These are phyloP conservation scores for Xylariaceae sp. DNA, from an alignment of 2,329 filamentous ascomycete genomes.

Conservation along the genomic window DNA sequence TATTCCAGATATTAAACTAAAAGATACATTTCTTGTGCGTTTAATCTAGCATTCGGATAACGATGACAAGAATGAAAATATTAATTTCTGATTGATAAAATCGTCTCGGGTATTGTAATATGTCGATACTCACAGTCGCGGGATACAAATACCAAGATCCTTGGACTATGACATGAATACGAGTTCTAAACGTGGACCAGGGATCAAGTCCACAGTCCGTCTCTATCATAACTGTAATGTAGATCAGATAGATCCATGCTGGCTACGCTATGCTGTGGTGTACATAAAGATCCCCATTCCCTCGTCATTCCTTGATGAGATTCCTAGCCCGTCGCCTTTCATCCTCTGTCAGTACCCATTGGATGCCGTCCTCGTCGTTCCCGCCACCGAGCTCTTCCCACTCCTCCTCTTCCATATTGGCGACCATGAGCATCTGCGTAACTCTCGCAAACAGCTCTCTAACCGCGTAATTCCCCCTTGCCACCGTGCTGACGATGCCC, in stretches of 20 bases:
- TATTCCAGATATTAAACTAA: background rate
- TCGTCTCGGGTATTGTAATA: too few relatives aligned
- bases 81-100: too few relatives aligned
- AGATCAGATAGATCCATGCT: constrained; percentile 9
- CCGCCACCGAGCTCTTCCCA: constrained; percentile 66
- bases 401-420: constrained; percentile 82
- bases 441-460: constrained; percentile 69
- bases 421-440: constrained; percentile 70
- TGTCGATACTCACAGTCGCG: too few relatives aligned
- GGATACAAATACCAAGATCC: too few relatives aligned
- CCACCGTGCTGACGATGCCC: constrained; percentile 64
- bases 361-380: constrained; percentile 58
- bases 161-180: too few relatives aligned
- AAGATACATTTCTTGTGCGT: too few relatives aligned
- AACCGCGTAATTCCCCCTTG: constrained; percentile 65
- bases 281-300: constrained; percentile 13
- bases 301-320: constrained; percentile 49
- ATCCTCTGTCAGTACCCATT: constrained; percentile 62
- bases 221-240: constrained; percentile 2
- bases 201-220: background rate
- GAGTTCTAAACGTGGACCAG: too few relatives aligned
- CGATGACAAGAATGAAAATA: too few relatives aligned
- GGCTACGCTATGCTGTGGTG: constrained; percentile 7
- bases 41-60: too few relatives aligned
- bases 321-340: constrained; percentile 66